Evolutionary conservation across 2,329 filamentous ascomycete genomes (phyloP).

Genomic region (Pezicula carpinea): DNA sequence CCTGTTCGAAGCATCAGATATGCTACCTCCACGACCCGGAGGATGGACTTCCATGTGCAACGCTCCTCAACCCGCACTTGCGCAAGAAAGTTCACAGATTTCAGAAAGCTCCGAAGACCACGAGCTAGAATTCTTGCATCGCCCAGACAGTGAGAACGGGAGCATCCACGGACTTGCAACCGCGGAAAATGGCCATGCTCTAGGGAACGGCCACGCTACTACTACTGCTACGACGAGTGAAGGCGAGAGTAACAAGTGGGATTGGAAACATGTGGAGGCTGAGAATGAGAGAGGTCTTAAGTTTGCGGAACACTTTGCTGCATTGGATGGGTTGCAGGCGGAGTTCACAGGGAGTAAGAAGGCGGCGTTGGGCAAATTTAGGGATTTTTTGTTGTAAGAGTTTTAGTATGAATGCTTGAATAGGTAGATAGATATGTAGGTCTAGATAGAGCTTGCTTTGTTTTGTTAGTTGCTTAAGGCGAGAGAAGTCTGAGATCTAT

Average conservation of each 20-base stretch:
- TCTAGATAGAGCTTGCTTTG: no score
- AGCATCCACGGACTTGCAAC: slow-evolving; percentile 4
- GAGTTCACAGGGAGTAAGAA: slow-evolving; percentile 27
- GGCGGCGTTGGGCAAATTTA: slow-evolving; percentile 28
- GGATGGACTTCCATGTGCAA: slow-evolving; percentile 46
- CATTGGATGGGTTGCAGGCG: slow-evolving; percentile 46
- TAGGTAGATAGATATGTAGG: no score
- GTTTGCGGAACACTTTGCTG: slow-evolving; percentile 50
- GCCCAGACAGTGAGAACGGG: slow-evolving; percentile 21
- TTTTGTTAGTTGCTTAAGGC: neutral
- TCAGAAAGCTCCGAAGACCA: neutral
- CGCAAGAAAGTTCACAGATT: neutral
- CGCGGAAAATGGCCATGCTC: slow-evolving; percentile 5
- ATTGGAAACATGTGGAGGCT: slow-evolving; percentile 54
- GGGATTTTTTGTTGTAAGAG: slow-evolving; percentile 23
- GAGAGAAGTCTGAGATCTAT: slow-evolving; percentile 1
- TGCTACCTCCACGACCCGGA: slow-evolving; percentile 70
- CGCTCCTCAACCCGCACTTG: neutral
- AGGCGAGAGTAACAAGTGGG: no score
- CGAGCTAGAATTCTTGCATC: neutral
- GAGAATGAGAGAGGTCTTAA: slow-evolving; percentile 51
- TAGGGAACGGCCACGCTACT: slow-evolving; percentile 1
- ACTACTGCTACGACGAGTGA: slow-evolving; percentile 2
- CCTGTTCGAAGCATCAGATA: slow-evolving; percentile 63
- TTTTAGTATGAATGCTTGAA: no score